A percentile compares a stretch with the other conserved stretches of the same genome.
These are phyloP conservation scores for Hypoxylon lenormandii DNA, from an alignment of 495 filamentous ascomycete genomes.

Conservation along the genomic window DNA sequence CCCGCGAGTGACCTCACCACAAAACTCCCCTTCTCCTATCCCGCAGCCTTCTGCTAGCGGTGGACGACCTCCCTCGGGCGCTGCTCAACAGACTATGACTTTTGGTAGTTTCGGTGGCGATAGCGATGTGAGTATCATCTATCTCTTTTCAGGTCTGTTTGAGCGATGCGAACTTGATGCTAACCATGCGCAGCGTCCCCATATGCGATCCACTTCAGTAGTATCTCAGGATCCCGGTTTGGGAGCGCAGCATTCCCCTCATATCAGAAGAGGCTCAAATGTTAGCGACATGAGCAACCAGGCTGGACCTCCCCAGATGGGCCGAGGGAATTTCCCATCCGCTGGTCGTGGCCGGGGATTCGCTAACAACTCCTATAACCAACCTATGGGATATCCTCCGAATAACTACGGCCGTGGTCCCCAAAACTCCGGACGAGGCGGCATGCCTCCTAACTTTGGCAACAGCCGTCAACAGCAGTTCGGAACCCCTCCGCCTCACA, in stretches of 20 bases:
- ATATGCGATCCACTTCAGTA: slow-evolving; percentile 64
- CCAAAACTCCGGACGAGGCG: slow-evolving; percentile 72
- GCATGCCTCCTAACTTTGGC: slow-evolving; percentile 74
- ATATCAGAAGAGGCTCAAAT: slow-evolving; percentile 84
- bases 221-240: slow-evolving; percentile 69
- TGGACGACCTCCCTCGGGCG: slow-evolving; percentile 79
- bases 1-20: slow-evolving; percentile 75
- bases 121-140: slow-evolving; percentile 70
- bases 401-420: slow-evolving; percentile 66
- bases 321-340: slow-evolving; percentile 57
- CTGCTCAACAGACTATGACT: slow-evolving; percentile 73
- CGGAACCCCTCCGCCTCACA: slow-evolving; percentile 49
- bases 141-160: not conserved
- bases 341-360: slow-evolving; percentile 75
- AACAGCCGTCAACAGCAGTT: slow-evolving; percentile 43
- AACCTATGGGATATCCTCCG: slow-evolving; percentile 76
- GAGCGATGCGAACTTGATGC: slow-evolving; percentile 20
- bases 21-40: slow-evolving; percentile 87
- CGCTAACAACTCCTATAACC: slow-evolving; percentile 68
- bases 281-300: slow-evolving; percentile 77
- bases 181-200: slow-evolving; percentile 64
- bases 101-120: slow-evolving; percentile 87
- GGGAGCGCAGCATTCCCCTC: slow-evolving; percentile 70
- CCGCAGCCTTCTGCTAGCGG: slow-evolving; percentile 87
- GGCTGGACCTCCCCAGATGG: slow-evolving; percentile 64